These are phyloP conservation scores for Oryza punctata DNA, from an alignment of 176 grass and related monocot species.

Conservation along the genomic window DNA sequence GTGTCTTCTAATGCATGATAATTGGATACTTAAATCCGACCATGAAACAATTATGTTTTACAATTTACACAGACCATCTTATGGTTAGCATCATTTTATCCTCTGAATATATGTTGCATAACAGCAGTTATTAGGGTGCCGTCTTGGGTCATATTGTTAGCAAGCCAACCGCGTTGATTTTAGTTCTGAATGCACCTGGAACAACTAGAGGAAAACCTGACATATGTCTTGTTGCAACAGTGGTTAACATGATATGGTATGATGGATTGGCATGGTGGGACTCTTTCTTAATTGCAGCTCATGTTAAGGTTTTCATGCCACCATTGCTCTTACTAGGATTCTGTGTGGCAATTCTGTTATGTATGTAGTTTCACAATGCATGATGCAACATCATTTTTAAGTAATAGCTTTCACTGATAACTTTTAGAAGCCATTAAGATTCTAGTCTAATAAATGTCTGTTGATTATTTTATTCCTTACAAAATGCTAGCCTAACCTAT, in stretches of 20 bases:
- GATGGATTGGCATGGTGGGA: neutral
- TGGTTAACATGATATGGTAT: neutral
- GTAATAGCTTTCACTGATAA: neutral
- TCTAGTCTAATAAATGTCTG: neutral
- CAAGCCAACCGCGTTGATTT: neutral
- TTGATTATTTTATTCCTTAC: neutral
- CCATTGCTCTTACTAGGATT: neutral
- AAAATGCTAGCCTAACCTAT: neutral
- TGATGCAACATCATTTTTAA: neutral
- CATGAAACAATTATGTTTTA: neutral
- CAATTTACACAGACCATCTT: neutral
- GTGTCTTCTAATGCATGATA: neutral
- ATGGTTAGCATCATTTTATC: neutral
- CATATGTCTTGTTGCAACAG: conserved; percentile 4
- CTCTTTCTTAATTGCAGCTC: neutral
- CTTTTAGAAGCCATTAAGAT: neutral
- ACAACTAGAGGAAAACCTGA: neutral
- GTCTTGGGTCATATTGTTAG: neutral
- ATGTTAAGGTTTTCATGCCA: conserved; percentile 10
- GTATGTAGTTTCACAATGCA: neutral
- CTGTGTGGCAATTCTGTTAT: neutral
- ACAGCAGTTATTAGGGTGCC: neutral
- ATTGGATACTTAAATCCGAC: neutral
- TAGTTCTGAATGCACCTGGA: conserved; percentile 6
- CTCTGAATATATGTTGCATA: neutral